A percentile compares a stretch with the other conserved stretches of the same genome.
phyloP scores from a whole-genome alignment of 345 rosid species.

The Eucalyptus albens region DNA sequence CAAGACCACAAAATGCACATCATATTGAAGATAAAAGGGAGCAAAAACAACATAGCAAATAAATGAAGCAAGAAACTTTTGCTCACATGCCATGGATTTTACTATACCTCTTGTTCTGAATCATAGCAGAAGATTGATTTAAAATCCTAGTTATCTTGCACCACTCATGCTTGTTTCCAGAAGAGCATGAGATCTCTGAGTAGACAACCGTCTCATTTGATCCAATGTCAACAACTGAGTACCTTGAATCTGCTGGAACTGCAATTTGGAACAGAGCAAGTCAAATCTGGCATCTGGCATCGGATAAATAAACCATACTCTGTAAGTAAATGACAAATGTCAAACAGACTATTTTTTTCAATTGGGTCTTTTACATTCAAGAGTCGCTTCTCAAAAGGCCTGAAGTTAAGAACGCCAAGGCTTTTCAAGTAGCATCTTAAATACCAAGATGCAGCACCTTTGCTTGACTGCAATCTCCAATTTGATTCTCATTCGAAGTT shows the following conservation, averaged over 20 bases:
- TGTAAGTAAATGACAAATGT: background rate
- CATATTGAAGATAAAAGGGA: background rate
- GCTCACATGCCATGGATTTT: background rate
- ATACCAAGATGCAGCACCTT: background rate
- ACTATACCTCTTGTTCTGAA: slow-evolving; percentile 60
- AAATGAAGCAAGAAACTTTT: background rate
- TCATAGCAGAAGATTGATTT: slow-evolving; percentile 34
- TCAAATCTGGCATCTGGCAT: background rate
- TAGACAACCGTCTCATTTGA: slow-evolving; percentile 39
- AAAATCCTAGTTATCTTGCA: slow-evolving; percentile 64
- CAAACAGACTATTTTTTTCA: background rate
- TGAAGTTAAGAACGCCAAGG: background rate
- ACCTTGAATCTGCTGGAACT: slow-evolving; percentile 60
- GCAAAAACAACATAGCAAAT: background rate
- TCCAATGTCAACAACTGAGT: slow-evolving; percentile 51
- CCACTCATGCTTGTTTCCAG: slow-evolving; percentile 51
- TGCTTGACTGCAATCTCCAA: background rate
- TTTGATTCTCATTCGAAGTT: background rate
- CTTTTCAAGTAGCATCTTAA: background rate
- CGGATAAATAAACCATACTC: background rate
- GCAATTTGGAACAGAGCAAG: slow-evolving; percentile 3
- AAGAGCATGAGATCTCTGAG: slow-evolving; percentile 43
- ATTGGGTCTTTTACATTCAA: background rate
- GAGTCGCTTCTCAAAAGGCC: background rate
- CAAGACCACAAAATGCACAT: background rate